Evolutionary conservation across 495 filamentous ascomycete species (phyloP), one percentile per base, ranked within the genome.

Genomic region (Penicillium lividum): DNA sequence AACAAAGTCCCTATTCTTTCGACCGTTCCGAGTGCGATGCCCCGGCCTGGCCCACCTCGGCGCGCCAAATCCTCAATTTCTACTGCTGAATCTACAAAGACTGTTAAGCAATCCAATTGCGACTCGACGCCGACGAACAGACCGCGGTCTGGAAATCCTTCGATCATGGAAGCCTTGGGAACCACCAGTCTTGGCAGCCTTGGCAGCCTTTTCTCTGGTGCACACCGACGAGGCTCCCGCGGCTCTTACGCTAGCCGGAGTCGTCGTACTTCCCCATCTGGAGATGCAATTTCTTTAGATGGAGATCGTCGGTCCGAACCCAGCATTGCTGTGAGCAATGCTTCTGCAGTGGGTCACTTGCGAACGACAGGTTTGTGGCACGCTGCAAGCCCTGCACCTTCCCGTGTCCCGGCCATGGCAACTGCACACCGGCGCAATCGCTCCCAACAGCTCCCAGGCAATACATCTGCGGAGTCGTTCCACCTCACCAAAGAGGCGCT

Each of bases 271-370:
- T 51, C 84, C 9, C 76, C 77, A 15, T 85, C 85, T 2, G 80
- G 83, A 13, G 86, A 90, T 53, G 68, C 82, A 22, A 77, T 75
- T 2, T 65, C 84, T 28, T 74, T 85, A 46, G 80, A 79, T 15
- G 79, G 72, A 48, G 84, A 90, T 56, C 84, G 83, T 60, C 86
- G 83, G 62, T 82, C 85, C 22, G 87, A 85, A 57, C 80, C 89
- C 13, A 85, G 78, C 61, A 74, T 88, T 18, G 82, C 84, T 22
- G 61, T 89, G 44, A 89, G 81, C 58, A 83, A 78, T 30, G 80
- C 84, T 5, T 73, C 86, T 43, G 86, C 86, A 1, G 77, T 82
- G n/a, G 87, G 87, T 7, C 84, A 80, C 54, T 70, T 89, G 45
- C 80, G 86, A 34, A 72, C 74, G 28, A 73, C 83, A 7, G 74